Conservation (phyloP, 805 yeast genomes). For the Yamadazyma insecticola region DNA sequence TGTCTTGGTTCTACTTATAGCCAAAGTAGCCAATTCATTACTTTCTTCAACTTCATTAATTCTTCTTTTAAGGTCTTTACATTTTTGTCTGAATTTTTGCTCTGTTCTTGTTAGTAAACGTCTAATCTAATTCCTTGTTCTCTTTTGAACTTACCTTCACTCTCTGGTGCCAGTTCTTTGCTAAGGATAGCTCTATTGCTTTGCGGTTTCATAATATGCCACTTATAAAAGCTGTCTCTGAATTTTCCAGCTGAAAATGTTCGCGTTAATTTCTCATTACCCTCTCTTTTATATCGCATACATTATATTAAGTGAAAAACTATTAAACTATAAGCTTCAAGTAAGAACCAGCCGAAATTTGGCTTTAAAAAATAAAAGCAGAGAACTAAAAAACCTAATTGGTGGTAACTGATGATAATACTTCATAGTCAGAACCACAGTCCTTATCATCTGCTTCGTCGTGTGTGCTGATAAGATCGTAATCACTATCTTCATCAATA, state of each 20-base stretch:
- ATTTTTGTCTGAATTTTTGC: slow-evolving; percentile 53
- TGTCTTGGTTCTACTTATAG: slow-evolving; percentile 71
- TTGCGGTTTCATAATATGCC: neutral
- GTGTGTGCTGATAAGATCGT: slow-evolving; percentile 9
- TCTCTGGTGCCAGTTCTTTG: slow-evolving; percentile 31
- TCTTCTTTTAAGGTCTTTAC: slow-evolving; percentile 65
- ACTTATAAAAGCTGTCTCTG: neutral
- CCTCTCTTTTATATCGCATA: too few relatives aligned
- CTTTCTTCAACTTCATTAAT: slow-evolving; percentile 69
- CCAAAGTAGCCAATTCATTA: slow-evolving; percentile 71
- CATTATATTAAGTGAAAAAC: too few relatives aligned
- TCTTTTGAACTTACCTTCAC: slow-evolving; percentile 39
- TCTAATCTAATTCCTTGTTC: neutral
- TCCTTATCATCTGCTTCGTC: slow-evolving; percentile 25
- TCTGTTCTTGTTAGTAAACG: slow-evolving; percentile 16
- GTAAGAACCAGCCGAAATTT: too few relatives aligned
- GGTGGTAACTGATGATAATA: slow-evolving; percentile 23
- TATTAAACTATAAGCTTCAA: too few relatives aligned
- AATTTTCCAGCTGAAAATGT: slow-evolving; percentile 4
- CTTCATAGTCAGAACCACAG: slow-evolving; percentile 32
- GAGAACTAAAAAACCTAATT: too few relatives aligned
- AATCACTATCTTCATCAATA: slow-evolving; percentile 4
- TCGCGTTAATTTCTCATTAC: too few relatives aligned
- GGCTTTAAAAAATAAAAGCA: too few relatives aligned
- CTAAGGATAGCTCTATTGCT: slow-evolving; percentile 1